Evolutionary conservation across 306 rosid species (phyloP).

Genomic region (Prunus armeniaca): DNA sequence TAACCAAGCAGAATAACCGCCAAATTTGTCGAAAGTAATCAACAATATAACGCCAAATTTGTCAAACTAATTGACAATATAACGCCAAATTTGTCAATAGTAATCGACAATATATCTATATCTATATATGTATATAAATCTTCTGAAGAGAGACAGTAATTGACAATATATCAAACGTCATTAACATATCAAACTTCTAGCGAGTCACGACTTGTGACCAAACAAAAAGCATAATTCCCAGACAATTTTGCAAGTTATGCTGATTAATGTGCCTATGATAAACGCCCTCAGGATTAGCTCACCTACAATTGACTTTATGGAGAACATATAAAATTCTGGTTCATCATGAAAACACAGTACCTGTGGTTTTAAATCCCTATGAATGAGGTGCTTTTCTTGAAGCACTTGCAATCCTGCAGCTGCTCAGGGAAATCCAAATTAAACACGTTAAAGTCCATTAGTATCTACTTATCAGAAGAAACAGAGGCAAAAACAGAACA

Average conservation of each 20-base stretch:
- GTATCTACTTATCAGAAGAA: slow-evolving; percentile 6
- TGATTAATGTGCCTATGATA: neutral
- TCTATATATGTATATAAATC: no score
- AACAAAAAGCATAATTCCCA: neutral
- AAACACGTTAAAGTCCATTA: slow-evolving; percentile 14
- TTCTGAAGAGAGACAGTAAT: no score
- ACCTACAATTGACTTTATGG: neutral
- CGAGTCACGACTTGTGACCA: neutral
- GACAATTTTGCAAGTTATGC: neutral
- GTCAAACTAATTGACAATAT: neutral
- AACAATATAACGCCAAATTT: neutral
- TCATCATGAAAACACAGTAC: slow-evolving; percentile 31
- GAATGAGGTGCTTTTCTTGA: slow-evolving; percentile 89
- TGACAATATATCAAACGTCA: neutral
- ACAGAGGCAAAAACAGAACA: neutral
- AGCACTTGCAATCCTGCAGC: slow-evolving; percentile 84
- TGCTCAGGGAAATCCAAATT: slow-evolving; percentile 41
- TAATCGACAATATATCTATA: neutral
- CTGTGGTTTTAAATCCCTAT: slow-evolving; percentile 97
- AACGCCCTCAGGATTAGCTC: neutral
- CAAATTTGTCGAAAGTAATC: neutral
- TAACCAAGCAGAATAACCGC: slow-evolving; percentile 15
- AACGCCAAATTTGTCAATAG: neutral
- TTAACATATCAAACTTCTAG: neutral
- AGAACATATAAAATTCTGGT: neutral